Evolutionary conservation across 495 filamentous ascomycete genomes (phyloP).

Genomic region (Aspergillus mulundensis): DNA sequence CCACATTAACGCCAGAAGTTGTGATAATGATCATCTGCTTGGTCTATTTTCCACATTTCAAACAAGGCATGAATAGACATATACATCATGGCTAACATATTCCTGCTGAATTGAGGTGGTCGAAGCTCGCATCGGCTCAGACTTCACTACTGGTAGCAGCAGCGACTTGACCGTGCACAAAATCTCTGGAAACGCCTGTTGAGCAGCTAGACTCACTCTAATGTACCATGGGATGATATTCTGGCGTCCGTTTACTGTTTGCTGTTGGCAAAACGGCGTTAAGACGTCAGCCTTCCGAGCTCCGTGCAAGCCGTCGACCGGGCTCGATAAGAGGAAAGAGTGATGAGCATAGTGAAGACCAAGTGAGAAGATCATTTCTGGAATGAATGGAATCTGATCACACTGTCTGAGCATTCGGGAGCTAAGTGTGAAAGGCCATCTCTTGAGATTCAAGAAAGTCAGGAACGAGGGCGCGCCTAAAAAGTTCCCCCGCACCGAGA

Average conservation of each 20-base stretch:
- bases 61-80: too few species aligned
- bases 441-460: constrained; percentile 6
- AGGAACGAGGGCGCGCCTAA: constrained; percentile 24
- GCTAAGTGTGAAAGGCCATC: neutral
- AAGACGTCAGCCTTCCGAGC: neutral
- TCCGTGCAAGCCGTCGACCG: neutral
- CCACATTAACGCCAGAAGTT: neutral
- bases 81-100: too few species aligned
- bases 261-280: neutral
- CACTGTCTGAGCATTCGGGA: neutral
- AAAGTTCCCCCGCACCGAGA: constrained; percentile 27
- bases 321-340: neutral
- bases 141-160: neutral
- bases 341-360: neutral
- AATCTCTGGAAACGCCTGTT: neutral
- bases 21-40: neutral
- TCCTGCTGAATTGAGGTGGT: neutral
- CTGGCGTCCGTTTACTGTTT: neutral
- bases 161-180: neutral
- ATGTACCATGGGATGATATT: neutral
- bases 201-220: neutral
- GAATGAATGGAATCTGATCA: neutral
- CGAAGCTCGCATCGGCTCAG: neutral
- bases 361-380: neutral
- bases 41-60: too few species aligned